Base-by-base conservation (phyloP, 805 yeast species). In the Debaryomyces castellii region DNA sequence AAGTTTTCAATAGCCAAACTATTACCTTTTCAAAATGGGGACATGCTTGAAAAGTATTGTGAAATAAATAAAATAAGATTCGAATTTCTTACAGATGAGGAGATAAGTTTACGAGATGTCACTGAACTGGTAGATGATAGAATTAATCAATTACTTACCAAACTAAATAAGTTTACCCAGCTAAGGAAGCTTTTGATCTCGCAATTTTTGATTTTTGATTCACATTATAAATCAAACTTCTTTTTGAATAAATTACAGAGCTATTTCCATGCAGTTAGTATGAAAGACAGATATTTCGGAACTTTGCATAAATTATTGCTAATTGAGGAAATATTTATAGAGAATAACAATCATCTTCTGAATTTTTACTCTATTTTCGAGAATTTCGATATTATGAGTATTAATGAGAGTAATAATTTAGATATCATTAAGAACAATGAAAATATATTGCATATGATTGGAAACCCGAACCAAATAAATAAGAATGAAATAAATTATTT, bases 41-140 rank as follows among this genome's bases (percentile, higher is more conserved):
- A 61, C 1, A 50, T 63, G 8, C 55, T 73, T 22, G 74, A 73
- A 46, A 66, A 68, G 49, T 72, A 70, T 46, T 69, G 74, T 45
- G 53, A 53, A 18, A 62, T 71, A n/a, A 70, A 73, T 47, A 60
- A 64, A 34, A 59, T 72, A 11, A 60, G 63, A 36, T 34, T 69
- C 3, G 46, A 43, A 12, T 16, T 22, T 16, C 22, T 43, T 12
- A 14, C 27, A 11, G 39, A 32, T 4, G 43, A 38, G 2, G 37
- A 43, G 3, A 23, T 37, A 18, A 30, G 34, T 39, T 9, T 21
- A 11, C 40, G 40, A 12, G 39, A 43, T 12, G 9, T 20, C 2
- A 4, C 5, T 18, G 21, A 23, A 37, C 21, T n/a, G 14, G 5
- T 23, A 23, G 47, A 48, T 10, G 40, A 39, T 11, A 39, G 49